Evolutionary conservation across 2,329 filamentous ascomycete species (phyloP), one percentile per base, ranked within the genome.

Genomic region (Emergomyces orientalis): DNA sequence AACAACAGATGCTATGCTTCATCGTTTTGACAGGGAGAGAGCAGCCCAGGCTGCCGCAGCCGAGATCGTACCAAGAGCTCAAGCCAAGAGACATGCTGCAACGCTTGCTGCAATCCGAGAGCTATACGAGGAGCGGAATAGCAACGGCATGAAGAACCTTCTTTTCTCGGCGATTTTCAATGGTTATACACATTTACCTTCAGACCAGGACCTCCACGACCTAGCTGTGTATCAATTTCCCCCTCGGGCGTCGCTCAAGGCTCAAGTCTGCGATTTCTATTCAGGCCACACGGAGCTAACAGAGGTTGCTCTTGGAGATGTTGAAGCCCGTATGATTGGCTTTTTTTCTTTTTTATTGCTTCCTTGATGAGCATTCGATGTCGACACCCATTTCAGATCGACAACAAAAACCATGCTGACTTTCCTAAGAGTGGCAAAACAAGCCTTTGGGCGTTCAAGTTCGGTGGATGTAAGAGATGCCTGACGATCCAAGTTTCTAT

Each of bases 121-220:
- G 25, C 41, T 59, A 3, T 17, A 59, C 30, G 57, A 59, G 41
- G 57, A 45, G 25, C 39, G 41, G 13, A 59, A 47, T 11, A 59
- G 57, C 19, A 47, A 47, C 43, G 57, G 57, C 39, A 59, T 59
- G 57, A 59, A 59, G 7, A 45, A 59, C 43, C 57, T 59, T 32
- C 22, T 59, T 45, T 45, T 59, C 27, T 59, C 57, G 1, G 30
- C 57, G 2, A 30, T 59, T 34, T 47, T 59, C 11, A 59, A 34
- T 34, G 57, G 57, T 17, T 59, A 59, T 47, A 32, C 39, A 19
- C 39, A 34, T 47, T 41, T 59, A 19, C 57, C 57, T 45, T 47
- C 57, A 1, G 57, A 59, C n/a, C 57, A 59, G 19, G 39, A 59
- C 30, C 57, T 59, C 25, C 57, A 41, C 11, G 41, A 59, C 43